Evolutionary conservation across 441 rosid genomes (phyloP).

Genomic region (Adansonia grandidieri): DNA sequence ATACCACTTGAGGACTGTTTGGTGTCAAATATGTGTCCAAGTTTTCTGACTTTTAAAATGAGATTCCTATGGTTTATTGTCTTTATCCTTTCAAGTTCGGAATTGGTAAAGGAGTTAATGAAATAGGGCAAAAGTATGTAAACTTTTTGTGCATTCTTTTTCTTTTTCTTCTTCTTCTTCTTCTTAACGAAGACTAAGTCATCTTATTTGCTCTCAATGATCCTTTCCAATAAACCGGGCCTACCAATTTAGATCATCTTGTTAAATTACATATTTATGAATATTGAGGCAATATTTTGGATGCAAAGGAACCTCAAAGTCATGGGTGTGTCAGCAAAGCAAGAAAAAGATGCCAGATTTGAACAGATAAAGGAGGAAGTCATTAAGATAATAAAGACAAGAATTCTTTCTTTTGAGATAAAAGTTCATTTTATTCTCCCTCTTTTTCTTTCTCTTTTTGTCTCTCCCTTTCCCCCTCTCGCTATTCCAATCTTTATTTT

Average conservation of each 20-base stretch:
- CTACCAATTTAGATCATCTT: constrained; percentile 9
- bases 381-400: constrained; percentile 70
- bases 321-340: constrained; percentile 56
- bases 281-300: constrained; percentile 17
- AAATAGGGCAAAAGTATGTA: neutral
- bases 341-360: constrained; percentile 83
- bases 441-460: no score
- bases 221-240: neutral
- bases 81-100: neutral
- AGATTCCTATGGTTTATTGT: neutral
- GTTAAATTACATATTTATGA: neutral
- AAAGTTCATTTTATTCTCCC: constrained; percentile 49
- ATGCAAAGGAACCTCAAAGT: constrained; percentile 85
- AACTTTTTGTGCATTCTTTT: neutral
- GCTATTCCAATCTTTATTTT: no score
- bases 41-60: neutral
- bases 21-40: constrained; percentile 5
- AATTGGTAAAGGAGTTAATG: constrained; percentile 15
- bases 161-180: neutral
- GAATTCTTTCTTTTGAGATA: constrained; percentile 51
- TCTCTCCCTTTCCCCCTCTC: no score
- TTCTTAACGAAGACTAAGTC: neutral
- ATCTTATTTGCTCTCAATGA: constrained; percentile 1
- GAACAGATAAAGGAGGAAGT: constrained; percentile 85
- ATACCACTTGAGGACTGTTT: constrained; percentile 12